Base-by-base conservation (phyloP, 2,329 filamentous ascomycete genomes). In the Aureobasidium mangrovei region DNA sequence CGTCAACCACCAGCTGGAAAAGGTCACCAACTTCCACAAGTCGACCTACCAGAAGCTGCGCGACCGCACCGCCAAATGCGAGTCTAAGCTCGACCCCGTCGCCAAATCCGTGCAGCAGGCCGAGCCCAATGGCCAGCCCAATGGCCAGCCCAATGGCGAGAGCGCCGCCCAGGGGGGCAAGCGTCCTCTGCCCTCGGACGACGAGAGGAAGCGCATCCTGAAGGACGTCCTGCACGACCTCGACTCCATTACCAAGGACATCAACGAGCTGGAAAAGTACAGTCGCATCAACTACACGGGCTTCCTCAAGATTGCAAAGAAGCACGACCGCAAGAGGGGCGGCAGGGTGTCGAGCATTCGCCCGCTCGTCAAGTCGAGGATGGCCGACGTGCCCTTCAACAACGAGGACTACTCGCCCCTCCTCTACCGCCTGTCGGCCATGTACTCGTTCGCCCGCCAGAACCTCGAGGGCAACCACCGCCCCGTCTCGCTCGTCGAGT, bases 251-350 rank as follows among this genome's bases (percentile, higher is more conserved):
- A 93, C 88, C 33, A 88, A 88, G 67, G 89, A 96, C 71, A 84
- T 94, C 65, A 91, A 86, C 68, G 88, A 95, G 75, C 79, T 98
- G 62, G 93, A 95, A 72, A 93, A 88, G 70, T 98, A 93, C 73
- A 93, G 89, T 70, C 87, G 85, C 60, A 85, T 96, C 74, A 98
- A 98, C 74, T 98, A 96, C 71, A 95, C 93, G 4, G 93, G 90
- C 45, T 95, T 97, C 72, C 80, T 96, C 67, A 98, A 98, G 77
- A 95, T 95, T 45, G 90, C 90, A 55, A 98, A 98, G 82, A 98
- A 98, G 74, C 93, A 98, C 72, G 93, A 98, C 72, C 87, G 93
- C 61, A 94, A 91, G 74, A 81, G 91, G 61, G 91, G 91, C 54
- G 79, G 83, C 60, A 80, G 83, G 52, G 97, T 97, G 75, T 88